These are phyloP conservation scores for Tylopilus orsonianus DNA, from an alignment of 1,284 basidiomycete genomes.

Conservation along the genomic window DNA sequence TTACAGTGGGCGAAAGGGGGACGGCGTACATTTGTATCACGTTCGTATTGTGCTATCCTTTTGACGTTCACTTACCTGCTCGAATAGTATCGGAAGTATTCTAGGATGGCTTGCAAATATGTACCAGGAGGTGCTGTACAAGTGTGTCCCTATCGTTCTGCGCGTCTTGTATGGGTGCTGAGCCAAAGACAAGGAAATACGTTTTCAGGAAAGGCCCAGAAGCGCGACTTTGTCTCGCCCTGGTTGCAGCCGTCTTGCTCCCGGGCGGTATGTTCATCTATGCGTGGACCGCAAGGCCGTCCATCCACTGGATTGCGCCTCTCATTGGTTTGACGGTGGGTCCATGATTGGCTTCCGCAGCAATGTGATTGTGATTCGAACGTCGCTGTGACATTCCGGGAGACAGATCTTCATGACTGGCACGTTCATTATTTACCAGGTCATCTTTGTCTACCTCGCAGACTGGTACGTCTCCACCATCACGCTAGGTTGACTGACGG, in stretches of 20 bases:
- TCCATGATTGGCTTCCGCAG: conserved; percentile 1
- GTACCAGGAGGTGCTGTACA: conserved; percentile 53
- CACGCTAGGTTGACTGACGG: not conserved
- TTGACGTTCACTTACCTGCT: not conserved
- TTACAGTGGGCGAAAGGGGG: conserved; percentile 50
- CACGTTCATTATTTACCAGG: conserved; percentile 61
- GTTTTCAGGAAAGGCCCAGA: conserved; percentile 54
- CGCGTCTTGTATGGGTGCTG: conserved; percentile 9
- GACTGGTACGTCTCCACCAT: conserved; percentile 52
- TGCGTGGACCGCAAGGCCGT: conserved; percentile 39
- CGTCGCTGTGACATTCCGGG: not conserved
- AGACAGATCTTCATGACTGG: conserved; percentile 53
- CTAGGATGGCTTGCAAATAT: conserved; percentile 30
- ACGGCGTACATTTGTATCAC: conserved; percentile 48
- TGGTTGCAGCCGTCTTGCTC: conserved; percentile 52
- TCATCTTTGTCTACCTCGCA: conserved; percentile 70
- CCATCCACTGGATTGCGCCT: conserved; percentile 43
- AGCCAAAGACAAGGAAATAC: conserved; percentile 27
- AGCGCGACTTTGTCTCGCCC: conserved; percentile 60
- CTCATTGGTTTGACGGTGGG: conserved; percentile 45
- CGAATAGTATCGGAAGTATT: conserved; percentile 30
- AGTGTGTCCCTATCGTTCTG: conserved; percentile 14
- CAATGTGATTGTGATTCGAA: not conserved
- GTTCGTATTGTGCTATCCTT: conserved; percentile 33
- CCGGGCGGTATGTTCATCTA: conserved; percentile 54